These are phyloP conservation scores for Volvox carteri DNA, from an alignment of 163 green algal genomes.

Conservation along the genomic window DNA sequence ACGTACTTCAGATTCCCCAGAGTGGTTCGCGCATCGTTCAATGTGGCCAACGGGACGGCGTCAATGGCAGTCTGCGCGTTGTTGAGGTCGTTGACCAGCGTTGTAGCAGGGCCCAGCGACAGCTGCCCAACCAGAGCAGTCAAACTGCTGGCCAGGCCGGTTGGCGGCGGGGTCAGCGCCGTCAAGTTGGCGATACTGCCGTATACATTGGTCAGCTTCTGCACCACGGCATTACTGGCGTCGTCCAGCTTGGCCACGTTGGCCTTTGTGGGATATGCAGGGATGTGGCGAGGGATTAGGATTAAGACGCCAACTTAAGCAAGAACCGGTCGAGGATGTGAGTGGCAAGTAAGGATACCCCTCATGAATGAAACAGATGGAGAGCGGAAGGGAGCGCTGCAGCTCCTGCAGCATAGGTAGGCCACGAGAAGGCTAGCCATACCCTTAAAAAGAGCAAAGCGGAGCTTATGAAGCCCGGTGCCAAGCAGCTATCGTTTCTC, in stretches of 20 bases:
- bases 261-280: neutral
- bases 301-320: too few species aligned
- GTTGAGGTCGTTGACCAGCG: constrained; percentile 26
- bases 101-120: neutral
- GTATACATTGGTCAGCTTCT: neutral
- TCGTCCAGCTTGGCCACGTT: neutral
- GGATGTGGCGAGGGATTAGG: too few species aligned
- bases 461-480: too few species aligned
- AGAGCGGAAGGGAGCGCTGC: too few species aligned
- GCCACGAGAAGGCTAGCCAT: too few species aligned
- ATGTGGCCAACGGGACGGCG: neutral
- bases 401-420: too few species aligned
- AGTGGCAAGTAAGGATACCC: too few species aligned
- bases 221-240: neutral
- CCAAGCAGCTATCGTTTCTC: too few species aligned
- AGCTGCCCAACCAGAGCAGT: neutral
- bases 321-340: too few species aligned
- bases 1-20: constrained; percentile 4
- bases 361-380: too few species aligned
- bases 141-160: neutral
- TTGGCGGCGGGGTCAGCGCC: neutral
- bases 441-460: too few species aligned
- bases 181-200: neutral
- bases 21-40: neutral
- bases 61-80: neutral